phyloP scores from a whole-genome alignment of 1,284 basidiomycete species.

The Cutaneotrichosporon sp. region DNA sequence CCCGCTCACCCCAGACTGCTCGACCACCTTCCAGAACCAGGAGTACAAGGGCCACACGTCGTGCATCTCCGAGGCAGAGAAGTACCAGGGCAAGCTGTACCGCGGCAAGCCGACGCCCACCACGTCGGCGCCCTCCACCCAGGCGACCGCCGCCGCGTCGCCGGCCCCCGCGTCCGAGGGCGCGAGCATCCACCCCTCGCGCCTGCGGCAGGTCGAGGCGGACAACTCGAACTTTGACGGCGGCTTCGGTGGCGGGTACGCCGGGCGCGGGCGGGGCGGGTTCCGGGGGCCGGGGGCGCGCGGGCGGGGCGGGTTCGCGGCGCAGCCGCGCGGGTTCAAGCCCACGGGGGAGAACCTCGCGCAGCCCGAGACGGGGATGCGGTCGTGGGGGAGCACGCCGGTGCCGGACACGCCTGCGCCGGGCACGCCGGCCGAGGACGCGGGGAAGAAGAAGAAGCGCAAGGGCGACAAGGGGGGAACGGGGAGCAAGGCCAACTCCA shows the following conservation, averaged over 20 bases:
- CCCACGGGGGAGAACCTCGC: slow-evolving; percentile 42
- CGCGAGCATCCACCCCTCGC: slow-evolving; percentile 42
- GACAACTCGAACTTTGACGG: neutral
- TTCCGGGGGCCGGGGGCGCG: slow-evolving; percentile 21
- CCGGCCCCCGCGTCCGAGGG: slow-evolving; percentile 22
- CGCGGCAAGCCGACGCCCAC: slow-evolving; percentile 58
- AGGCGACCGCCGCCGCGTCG: slow-evolving; percentile 21
- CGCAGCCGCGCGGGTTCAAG: slow-evolving; percentile 6
- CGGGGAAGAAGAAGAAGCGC: slow-evolving; percentile 43
- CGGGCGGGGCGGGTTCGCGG: neutral
- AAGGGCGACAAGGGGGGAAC: slow-evolving; percentile 54
- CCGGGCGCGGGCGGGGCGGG: slow-evolving; percentile 15
- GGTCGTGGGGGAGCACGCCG: slow-evolving; percentile 49
- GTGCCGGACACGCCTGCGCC: slow-evolving; percentile 16
- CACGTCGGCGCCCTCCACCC: slow-evolving; percentile 13
- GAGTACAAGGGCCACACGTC: slow-evolving; percentile 80
- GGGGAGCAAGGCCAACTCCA: slow-evolving; percentile 49
- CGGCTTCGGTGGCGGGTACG: neutral
- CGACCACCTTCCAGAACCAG: slow-evolving; percentile 69
- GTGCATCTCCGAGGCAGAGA: slow-evolving; percentile 86
- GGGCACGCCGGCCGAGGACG: neutral
- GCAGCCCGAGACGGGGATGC: slow-evolving; percentile 39
- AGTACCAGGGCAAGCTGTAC: slow-evolving; percentile 84
- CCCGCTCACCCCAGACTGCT: slow-evolving; percentile 62
- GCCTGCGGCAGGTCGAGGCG: slow-evolving; percentile 22